These are phyloP conservation scores for Tricholoma hemisulphureum DNA, from an alignment of 768 basidiomycete species.

Conservation along the genomic window DNA sequence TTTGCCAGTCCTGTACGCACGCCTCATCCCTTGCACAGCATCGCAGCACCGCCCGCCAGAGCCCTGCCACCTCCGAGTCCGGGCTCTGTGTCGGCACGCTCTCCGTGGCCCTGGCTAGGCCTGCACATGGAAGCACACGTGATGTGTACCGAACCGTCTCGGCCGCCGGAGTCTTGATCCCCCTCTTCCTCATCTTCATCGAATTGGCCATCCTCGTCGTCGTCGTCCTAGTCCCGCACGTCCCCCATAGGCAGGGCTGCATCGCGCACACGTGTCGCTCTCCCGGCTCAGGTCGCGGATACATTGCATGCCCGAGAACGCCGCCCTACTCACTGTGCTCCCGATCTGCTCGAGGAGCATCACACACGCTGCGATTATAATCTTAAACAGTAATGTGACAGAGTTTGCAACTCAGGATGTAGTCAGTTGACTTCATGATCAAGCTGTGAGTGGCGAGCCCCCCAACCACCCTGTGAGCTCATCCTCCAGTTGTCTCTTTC, in stretches of 20 bases:
- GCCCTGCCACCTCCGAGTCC: conserved; percentile 26
- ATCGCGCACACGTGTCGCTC: conserved; percentile 39
- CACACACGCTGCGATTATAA: no score
- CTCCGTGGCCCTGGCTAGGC: no score
- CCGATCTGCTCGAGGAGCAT: conserved; percentile 63
- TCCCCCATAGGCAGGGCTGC: no score
- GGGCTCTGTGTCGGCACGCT: conserved; percentile 5
- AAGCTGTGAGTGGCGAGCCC: not conserved
- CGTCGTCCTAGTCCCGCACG: no score
- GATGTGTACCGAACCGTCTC: conserved; percentile 7
- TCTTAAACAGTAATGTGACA: no score
- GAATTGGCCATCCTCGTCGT: no score
- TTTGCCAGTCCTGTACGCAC: conserved; percentile 60
- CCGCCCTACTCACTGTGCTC: conserved; percentile 55
- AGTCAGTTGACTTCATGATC: not conserved
- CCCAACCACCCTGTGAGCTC: conserved; percentile 16
- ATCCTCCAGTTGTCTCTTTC: conserved; percentile 19
- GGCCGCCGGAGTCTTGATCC: no score
- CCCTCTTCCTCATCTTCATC: no score
- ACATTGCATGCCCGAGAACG: conserved; percentile 60
- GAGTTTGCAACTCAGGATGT: not conserved
- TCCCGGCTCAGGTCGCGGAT: conserved; percentile 64
- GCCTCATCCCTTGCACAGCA: conserved; percentile 54
- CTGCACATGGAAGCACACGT: no score
- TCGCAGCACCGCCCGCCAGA: conserved; percentile 50